A percentile compares a stretch with the other conserved stretches of the same genome.
Conservation (phyloP, 331 rosid genomes). For the Telfairia occidentalis region DNA sequence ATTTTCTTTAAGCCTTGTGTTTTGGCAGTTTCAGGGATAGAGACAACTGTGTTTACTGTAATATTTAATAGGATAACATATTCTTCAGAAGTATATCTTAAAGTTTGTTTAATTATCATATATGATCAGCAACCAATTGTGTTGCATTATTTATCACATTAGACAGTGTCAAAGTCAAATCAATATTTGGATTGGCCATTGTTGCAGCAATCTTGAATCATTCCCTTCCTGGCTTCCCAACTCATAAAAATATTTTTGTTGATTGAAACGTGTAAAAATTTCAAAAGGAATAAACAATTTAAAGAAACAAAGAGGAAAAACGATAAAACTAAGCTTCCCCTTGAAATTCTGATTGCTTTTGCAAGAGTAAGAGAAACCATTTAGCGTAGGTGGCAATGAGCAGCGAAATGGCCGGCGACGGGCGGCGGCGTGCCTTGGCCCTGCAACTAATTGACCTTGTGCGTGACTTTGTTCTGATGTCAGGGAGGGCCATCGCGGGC, state of each 20-base stretch:
- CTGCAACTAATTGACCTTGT: constrained; percentile 5
- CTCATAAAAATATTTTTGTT: not conserved
- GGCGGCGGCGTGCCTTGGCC: not conserved
- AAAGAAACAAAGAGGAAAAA: not conserved
- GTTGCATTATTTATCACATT: not conserved
- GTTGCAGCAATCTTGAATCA: not conserved
- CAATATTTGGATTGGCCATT: not conserved
- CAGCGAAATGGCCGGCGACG: not conserved
- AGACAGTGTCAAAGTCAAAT: constrained; percentile 11
- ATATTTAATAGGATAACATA: not conserved
- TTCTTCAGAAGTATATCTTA: not conserved
- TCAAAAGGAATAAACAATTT: not conserved
- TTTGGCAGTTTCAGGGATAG: not conserved
- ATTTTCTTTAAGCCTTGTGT: not conserved
- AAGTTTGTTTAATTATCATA: not conserved
- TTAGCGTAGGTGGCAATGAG: not conserved
- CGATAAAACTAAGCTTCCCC: not conserved
- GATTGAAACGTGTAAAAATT: not conserved
- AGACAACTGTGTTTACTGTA: not conserved
- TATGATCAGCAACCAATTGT: constrained; percentile 4
- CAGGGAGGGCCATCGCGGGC: not conserved
- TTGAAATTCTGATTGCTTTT: not conserved
- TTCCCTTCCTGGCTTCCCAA: not conserved
- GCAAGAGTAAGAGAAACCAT: not conserved
- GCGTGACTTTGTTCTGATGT: constrained; percentile 6